Percentiles rank a stretch among this genome's conserved stretches.
Evolutionary conservation across 106 monocot genomes (phyloP).

Genomic region (Allium sativum): DNA sequence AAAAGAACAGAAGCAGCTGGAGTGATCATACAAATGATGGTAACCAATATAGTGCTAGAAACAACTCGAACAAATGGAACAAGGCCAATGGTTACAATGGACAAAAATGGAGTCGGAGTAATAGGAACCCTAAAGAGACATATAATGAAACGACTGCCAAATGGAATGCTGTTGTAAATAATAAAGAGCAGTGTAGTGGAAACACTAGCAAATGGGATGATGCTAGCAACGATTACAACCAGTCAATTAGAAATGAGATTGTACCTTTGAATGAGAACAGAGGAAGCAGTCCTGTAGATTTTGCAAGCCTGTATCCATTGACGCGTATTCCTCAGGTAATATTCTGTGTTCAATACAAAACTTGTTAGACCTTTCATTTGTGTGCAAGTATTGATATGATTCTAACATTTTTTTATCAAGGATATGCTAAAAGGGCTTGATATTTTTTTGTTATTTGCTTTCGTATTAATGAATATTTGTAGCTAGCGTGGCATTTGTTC

Average conservation of each 20-base stretch:
- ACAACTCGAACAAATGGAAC: neutral
- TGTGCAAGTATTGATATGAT: no score
- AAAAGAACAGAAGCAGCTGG: no score
- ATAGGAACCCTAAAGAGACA: slow-evolving; percentile 16
- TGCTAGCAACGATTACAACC: no score
- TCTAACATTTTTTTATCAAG: neutral
- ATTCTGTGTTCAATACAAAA: no score
- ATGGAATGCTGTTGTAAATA: neutral
- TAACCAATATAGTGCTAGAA: neutral
- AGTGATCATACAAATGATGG: no score
- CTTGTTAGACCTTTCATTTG: neutral
- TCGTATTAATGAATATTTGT: neutral
- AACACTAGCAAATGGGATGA: no score
- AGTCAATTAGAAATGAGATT: neutral
- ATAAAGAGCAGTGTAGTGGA: neutral
- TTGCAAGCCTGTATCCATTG: slow-evolving; percentile 55
- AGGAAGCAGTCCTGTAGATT: slow-evolving; percentile 22
- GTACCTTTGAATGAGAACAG: slow-evolving; percentile 15
- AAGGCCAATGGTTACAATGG: slow-evolving; percentile 28
- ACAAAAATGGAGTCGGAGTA: slow-evolving; percentile 53
- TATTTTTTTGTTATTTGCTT: neutral
- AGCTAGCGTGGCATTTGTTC: neutral
- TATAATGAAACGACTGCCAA: neutral
- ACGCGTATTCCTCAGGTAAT: slow-evolving; percentile 58
- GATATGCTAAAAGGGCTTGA: neutral